Evolutionary conservation across 345 rosid species (phyloP), one percentile per base, ranked within the genome.

Genomic region (Barbarea vulgaris): DNA sequence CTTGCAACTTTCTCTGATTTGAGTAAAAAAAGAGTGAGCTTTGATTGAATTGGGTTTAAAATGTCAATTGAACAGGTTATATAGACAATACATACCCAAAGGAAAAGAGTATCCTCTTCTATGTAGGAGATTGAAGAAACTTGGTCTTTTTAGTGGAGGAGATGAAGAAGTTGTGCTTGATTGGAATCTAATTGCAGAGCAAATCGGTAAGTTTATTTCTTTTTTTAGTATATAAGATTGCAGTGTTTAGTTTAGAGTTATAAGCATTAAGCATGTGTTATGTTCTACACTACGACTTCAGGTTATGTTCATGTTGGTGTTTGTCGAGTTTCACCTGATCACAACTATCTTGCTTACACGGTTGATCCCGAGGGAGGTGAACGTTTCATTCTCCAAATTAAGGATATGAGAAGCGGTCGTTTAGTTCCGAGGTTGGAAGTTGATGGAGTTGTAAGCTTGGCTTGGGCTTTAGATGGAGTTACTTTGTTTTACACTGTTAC

Each of bases 291-390:
- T 28, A 28, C 30, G 63, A 50, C 52, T 78, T 64, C 77, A 89
- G 98, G 98, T 73, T 89, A 91, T 74, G 96, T 93, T 53, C 91
- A 93, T 55, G 83, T 91, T 54, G 97, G 97, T 37, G 74, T 87
- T 64, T 93, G 98, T 77, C 87, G 96, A 27, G 85, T 93, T 83
- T 91, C 98, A 54, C 96, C 94, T 2, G 88, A 91, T 77, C 97
- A 93, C 31, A 87, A 84, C 64, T 85, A 83, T 84, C 87, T 93
- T 5, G 98, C 98, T 4, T 93, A 91, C 67, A 88, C 98, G 0
- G 76, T 88, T 82, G 97, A 93, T 76, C 75, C 79, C 15, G 68
- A 84, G 36, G 98, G 97, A 42, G 58, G 74, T 74, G 98, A 93
- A 69, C 84, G 80, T 37, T 93, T 88, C 78, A 69, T 78, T 64